Evolutionary conservation across 2,329 filamentous ascomycete genomes (phyloP), one percentile per base, ranked within the genome.

Genomic region (Colletotrichum eremochloae): DNA sequence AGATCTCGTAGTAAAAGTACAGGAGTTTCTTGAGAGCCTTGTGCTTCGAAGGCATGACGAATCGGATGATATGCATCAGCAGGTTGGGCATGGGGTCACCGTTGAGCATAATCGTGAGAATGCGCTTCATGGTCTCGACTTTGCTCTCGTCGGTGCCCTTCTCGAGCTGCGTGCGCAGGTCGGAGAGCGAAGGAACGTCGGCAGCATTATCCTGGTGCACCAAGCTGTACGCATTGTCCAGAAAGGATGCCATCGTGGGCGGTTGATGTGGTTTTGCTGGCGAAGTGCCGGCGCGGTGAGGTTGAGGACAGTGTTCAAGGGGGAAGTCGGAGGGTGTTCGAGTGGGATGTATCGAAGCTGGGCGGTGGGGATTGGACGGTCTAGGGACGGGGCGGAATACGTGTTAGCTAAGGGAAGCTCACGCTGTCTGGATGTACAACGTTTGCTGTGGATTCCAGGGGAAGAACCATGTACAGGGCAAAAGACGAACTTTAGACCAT

Each of bases 1-100:
- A 98, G 81, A 98, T 96, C 85, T 99, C 96, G 82, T 98, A 98
- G 87, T 99, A 99, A 83, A 99, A 96, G 85, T 99, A 99, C 68
- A 99, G 90, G 74, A 99, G 89, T 87, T 99, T 99, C 90, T 99
- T 99, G 79, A 99, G 87, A 53, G 93, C 87, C 86, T 99, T 99
- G 84, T 93, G 94, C 86, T 97, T 98, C 75, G 95, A 97, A 18
- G 96, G 96, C 96, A 99, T 99, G 78, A 99, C 95, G 82, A 99
- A 99, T 82, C 96, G 94, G 83, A 99, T 99, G 80, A 99, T 99
- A 86, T 98, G 96, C 96, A 99, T 99, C 78, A 99, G 91, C 29
- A 99, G 88, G 77, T 95, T 92, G 36, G 95, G 93, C 92, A 99
- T 96, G 52, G 96, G 92, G 81, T 99, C 96, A 77, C 96, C 96